Conservation (phyloP, 2,329 filamentous ascomycete genomes). For the Aspergillaceae sp. region DNA sequence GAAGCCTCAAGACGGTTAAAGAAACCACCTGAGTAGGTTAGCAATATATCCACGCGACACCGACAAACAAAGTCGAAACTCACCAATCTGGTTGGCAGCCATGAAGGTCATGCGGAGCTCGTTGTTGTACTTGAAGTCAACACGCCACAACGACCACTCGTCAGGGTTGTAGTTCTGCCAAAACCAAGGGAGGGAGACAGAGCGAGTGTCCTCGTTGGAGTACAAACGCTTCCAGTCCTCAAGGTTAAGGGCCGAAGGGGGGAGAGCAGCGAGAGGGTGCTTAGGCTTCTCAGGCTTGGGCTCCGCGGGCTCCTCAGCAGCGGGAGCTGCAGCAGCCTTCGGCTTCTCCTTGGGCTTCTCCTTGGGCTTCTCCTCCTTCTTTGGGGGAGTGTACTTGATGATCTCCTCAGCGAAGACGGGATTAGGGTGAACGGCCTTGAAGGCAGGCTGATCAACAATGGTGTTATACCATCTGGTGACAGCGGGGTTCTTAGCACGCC, state of each 20-base stretch:
- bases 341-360: conserved; percentile 65
- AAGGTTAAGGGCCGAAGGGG: conserved; percentile 63
- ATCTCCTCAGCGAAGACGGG: conserved; percentile 74
- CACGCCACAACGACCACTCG: conserved; percentile 91
- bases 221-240: conserved; percentile 99
- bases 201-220: conserved; percentile 85
- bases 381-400: conserved; percentile 64
- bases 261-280: conserved; percentile 84
- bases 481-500: conserved; percentile 74
- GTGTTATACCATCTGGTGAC: conserved; percentile 91
- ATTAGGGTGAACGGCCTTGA: conserved; percentile 67
- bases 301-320: conserved; percentile 45
- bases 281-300: conserved; percentile 68
- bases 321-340: conserved; percentile 48
- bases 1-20: conserved; percentile 93
- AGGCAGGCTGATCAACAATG: conserved; percentile 85
- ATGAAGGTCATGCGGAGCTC: conserved; percentile 98
- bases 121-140: conserved; percentile 98
- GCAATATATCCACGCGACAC: conserved; percentile 7
- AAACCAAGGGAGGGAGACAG: conserved; percentile 88
- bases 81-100: conserved; percentile 92
- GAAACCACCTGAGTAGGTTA: conserved; percentile 59
- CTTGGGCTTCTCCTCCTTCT: conserved; percentile 60
- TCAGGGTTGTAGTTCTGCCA: conserved; percentile 92
- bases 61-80: conserved; percentile 11